Conservation (phyloP, 2,329 filamentous ascomycete species). For the Diaporthe velutina region DNA sequence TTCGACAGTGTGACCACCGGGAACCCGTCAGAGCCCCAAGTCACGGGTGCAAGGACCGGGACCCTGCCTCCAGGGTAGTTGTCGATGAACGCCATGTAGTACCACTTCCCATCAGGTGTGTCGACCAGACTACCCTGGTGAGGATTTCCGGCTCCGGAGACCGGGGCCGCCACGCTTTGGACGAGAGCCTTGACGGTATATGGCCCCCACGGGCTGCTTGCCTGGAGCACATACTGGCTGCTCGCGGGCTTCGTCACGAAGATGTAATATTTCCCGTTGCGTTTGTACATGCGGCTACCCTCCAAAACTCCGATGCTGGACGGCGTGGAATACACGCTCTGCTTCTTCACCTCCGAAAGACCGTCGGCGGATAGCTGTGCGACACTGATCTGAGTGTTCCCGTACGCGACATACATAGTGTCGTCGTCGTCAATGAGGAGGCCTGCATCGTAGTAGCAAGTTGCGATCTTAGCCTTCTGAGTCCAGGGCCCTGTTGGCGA, state of each 20-base stretch:
- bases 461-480: slow-evolving; percentile 51
- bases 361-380: slow-evolving; percentile 65
- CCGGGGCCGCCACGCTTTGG: slow-evolving; percentile 45
- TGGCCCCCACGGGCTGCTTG: slow-evolving; percentile 63
- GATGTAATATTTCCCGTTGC: slow-evolving; percentile 68
- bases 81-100: neutral
- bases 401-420: slow-evolving; percentile 70
- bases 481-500: slow-evolving; percentile 58
- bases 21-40: neutral
- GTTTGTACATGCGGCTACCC: slow-evolving; percentile 69
- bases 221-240: slow-evolving; percentile 62
- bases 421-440: slow-evolving; percentile 71
- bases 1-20: neutral
- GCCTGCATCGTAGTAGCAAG: slow-evolving; percentile 70
- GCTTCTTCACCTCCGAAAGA: slow-evolving; percentile 56
- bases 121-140: neutral
- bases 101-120: neutral
- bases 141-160: neutral
- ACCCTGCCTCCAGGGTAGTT: slow-evolving; percentile 1
- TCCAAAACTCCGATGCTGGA: slow-evolving; percentile 56
- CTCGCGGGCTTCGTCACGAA: slow-evolving; percentile 60
- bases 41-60: neutral
- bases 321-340: slow-evolving; percentile 58
- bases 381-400: slow-evolving; percentile 61
- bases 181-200: slow-evolving; percentile 62